Conservation (phyloP, 768 basidiomycete genomes). For the Lanmaoa rubissima region DNA sequence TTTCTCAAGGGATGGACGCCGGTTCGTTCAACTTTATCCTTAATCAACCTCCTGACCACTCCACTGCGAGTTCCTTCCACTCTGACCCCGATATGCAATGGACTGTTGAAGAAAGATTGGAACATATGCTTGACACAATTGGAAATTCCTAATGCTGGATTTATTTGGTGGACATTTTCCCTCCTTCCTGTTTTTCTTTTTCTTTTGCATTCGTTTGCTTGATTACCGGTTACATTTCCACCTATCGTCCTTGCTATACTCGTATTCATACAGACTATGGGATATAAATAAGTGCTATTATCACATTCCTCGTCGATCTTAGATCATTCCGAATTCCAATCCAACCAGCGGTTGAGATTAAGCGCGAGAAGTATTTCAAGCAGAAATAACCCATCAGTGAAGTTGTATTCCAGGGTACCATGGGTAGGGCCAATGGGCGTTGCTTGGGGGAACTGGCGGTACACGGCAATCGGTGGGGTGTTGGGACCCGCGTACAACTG, state of each 20-base stretch:
- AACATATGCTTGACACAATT: conserved; percentile 59
- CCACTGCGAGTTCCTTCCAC: conserved; percentile 58
- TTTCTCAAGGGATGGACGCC: conserved; percentile 78
- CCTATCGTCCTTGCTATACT: conserved; percentile 26
- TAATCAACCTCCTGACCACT: conserved; percentile 45
- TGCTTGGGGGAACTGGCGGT: conserved; percentile 49
- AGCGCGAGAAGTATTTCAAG: conserved; percentile 64
- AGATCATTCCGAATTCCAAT: conserved; percentile 44
- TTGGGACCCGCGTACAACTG: conserved; percentile 52
- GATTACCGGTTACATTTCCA: conserved; percentile 19
- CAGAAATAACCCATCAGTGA: conserved; percentile 57
- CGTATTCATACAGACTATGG: conserved; percentile 33
- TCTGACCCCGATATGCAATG: conserved; percentile 62
- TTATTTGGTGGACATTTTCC: conserved; percentile 22
- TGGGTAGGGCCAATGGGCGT: conserved; percentile 65
- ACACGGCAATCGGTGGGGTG: conserved; percentile 51
- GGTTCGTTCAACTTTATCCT: conserved; percentile 80
- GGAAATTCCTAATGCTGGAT: conserved; percentile 28
- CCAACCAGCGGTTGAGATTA: conserved; percentile 74
- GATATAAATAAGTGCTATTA: conserved; percentile 33
- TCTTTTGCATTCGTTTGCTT: conserved; percentile 16
- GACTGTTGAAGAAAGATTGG: conserved; percentile 75
- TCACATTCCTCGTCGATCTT: conserved; percentile 12
- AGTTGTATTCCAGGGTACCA: conserved; percentile 62
- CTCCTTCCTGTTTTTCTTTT: neutral